Base-by-base conservation (phyloP, 805 yeast species). In the Kuraishia molischiana region DNA sequence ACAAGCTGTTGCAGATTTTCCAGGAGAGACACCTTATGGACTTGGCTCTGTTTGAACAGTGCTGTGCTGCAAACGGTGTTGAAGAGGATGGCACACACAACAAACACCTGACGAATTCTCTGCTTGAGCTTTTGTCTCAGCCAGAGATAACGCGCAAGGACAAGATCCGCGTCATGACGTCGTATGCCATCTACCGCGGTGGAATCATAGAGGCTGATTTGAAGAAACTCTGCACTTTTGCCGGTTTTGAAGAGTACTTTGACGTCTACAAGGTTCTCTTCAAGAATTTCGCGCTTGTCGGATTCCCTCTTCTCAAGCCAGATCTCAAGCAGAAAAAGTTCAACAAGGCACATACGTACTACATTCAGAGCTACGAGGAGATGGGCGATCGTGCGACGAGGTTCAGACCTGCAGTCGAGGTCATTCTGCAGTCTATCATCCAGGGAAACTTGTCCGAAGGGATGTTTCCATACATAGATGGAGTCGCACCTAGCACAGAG, bases 11-110 rank as follows among this genome's bases (percentile, higher is more conserved):
- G 57, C 69, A 66, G 20, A 58, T 69, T 13, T 77, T 80, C 52
- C 17, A 77, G 35, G 66, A 77, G 36, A 65, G 77, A 43, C 68
- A 72, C 44, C 59, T 86, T 45, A 77, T 81, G 6, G 85, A 76
- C 42, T 66, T 84, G 15, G 85, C 95, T 1, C 92, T 85, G 44
- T 69, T 87, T 41, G 97, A 92, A 58, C 96, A 89, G 59, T 73
- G 79, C 15, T 68, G 87, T 44, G 74, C 82, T 4, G 84, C 86
- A 3, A 74, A 75, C 32, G 95, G 95, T 18, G 56, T 71, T 3
- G 78, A 77, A 39, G 65, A 77, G 34, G 83, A 85, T 44, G 87
- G 90, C 3, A 69, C 69, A 20, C 72, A 72, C 46, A 69, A 70
- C 33, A 73, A 73, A 46, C 67, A 70, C 37, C 59, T 84, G 19